A percentile compares a stretch with the other conserved stretches of the same genome.
These are phyloP conservation scores for Lumnitzera racemosa DNA, from an alignment of 345 rosid species.

Conservation along the genomic window DNA sequence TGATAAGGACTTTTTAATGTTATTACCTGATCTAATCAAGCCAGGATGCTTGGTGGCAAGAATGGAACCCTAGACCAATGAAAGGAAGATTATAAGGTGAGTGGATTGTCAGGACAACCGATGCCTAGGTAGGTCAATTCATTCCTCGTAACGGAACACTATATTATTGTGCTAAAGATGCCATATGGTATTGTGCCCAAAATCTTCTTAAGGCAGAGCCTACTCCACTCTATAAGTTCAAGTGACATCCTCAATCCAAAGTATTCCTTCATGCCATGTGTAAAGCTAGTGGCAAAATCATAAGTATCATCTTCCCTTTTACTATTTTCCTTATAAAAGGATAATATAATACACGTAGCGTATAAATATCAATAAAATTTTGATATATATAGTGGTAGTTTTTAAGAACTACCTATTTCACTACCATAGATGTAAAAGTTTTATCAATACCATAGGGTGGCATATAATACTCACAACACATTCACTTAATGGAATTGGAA, in stretches of 20 bases:
- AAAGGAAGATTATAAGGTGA: conserved; percentile 78
- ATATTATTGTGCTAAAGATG: conserved; percentile 84
- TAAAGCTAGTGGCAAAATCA: conserved; percentile 75
- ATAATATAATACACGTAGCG: too few relatives aligned
- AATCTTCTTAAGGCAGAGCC: conserved; percentile 86
- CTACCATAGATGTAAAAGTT: too few relatives aligned
- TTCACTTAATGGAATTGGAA: too few relatives aligned
- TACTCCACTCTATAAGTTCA: conserved; percentile 83
- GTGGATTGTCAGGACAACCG: conserved; percentile 66
- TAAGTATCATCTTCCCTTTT: conserved; percentile 18
- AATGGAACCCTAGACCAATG: conserved; percentile 70
- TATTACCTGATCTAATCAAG: conserved; percentile 70
- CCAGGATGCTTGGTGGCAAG: conserved; percentile 78
- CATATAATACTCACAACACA: too few relatives aligned
- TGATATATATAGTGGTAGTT: too few relatives aligned
- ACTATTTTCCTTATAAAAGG: background rate
- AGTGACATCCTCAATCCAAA: conserved; percentile 81
- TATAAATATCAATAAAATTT: too few relatives aligned
- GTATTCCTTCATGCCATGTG: conserved; percentile 78
- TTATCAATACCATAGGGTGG: too few relatives aligned
- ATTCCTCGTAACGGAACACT: conserved; percentile 83
- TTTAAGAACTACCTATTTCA: too few relatives aligned
- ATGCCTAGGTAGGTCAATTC: conserved; percentile 97
- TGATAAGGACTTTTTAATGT: conserved; percentile 60
- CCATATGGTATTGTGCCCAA: conserved; percentile 71